A percentile compares a stretch with the other conserved stretches of the same genome.
Conservation (phyloP, 495 filamentous ascomycete genomes). For the Penicillium macrosclerotiorum region DNA sequence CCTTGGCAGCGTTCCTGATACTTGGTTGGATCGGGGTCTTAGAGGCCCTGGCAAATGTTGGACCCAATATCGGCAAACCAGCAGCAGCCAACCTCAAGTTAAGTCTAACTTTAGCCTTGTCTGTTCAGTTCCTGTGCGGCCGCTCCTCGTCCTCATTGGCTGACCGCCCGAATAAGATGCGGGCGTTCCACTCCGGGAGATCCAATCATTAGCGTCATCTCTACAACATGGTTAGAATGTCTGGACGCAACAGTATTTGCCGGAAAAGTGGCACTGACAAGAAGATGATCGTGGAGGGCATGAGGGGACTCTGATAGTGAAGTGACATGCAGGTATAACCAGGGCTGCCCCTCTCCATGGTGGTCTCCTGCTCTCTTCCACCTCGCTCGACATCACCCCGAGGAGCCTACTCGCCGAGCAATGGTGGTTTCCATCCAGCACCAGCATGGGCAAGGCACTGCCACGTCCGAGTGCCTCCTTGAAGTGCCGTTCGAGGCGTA, state of each 20-base stretch:
- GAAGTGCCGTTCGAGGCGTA: conserved; percentile 20
- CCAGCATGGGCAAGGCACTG: background rate
- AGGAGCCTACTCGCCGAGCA: background rate
- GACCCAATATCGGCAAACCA: no score
- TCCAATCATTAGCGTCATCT: conserved; percentile 18
- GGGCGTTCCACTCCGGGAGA: background rate
- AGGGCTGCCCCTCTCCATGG: background rate
- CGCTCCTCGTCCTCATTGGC: background rate
- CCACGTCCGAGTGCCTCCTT: conserved; percentile 10
- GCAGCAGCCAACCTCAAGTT: background rate
- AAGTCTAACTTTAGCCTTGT: background rate
- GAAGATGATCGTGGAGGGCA: no score
- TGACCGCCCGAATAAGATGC: background rate
- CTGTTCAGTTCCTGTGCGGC: background rate
- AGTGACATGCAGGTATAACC: no score
- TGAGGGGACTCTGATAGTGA: no score
- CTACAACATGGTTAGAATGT: conserved; percentile 17
- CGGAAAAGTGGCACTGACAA: no score
- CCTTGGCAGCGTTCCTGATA: no score
- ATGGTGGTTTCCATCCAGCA: conserved; percentile 8
- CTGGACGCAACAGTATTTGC: background rate
- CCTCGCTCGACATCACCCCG: background rate
- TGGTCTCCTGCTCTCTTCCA: background rate
- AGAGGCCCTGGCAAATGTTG: no score
- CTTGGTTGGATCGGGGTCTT: no score